phyloP scores from a whole-genome alignment of 1,284 basidiomycete genomes.

The Butyriboletus appendiculatus region DNA sequence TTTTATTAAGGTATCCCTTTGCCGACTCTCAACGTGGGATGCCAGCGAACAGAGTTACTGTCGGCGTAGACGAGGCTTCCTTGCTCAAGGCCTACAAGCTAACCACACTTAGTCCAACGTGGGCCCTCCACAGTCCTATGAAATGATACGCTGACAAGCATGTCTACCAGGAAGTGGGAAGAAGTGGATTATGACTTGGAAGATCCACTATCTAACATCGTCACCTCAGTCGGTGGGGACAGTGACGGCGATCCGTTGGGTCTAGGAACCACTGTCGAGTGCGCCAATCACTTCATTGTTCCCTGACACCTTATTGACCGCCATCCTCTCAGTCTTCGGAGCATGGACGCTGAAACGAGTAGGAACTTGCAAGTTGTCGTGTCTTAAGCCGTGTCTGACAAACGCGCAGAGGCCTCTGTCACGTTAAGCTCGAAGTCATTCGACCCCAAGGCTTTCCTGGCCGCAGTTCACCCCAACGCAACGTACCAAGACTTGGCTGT shows the following conservation, averaged over 20 bases:
- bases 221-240: conserved; percentile 54
- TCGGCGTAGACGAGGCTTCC: conserved; percentile 71
- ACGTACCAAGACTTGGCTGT: conserved; percentile 88
- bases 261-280: conserved; percentile 64
- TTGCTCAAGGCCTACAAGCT: conserved; percentile 76
- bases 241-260: conserved; percentile 72
- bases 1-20: neutral
- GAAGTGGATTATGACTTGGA: conserved; percentile 77
- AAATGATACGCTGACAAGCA: conserved; percentile 6
- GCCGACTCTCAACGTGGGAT: conserved; percentile 4
- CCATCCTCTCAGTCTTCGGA: conserved; percentile 48
- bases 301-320: conserved; percentile 8
- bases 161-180: conserved; percentile 67
- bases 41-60: conserved; percentile 50
- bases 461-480: conserved; percentile 92
- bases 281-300: conserved; percentile 27
- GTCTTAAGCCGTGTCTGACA: conserved; percentile 15
- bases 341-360: conserved; percentile 74
- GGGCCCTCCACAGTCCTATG: conserved; percentile 24
- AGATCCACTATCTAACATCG: conserved; percentile 61
- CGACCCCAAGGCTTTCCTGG: conserved; percentile 93
- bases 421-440: conserved; percentile 92
- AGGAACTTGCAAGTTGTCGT: conserved; percentile 24
- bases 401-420: conserved; percentile 67
- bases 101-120: conserved; percentile 69